Percentiles rank a stretch among this genome's conserved stretches.
phyloP scores from a whole-genome alignment of 495 filamentous ascomycete species.

The Hypoxylon subgilvum region DNA sequence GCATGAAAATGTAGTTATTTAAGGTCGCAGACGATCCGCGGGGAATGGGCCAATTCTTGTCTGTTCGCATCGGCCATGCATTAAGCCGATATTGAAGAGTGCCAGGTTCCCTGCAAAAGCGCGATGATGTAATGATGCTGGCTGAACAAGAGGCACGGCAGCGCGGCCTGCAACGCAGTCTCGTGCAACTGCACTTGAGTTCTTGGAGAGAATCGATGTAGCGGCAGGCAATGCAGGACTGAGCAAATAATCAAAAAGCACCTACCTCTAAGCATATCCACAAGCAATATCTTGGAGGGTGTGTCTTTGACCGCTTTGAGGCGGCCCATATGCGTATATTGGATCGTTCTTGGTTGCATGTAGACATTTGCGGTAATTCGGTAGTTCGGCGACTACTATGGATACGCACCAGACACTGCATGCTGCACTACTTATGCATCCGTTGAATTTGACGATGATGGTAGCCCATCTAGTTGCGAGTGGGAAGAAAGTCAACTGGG shows the following conservation, averaged over 20 bases:
- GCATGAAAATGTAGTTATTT: slow-evolving; percentile 8
- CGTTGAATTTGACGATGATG: slow-evolving; percentile 20
- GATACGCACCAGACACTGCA: slow-evolving; percentile 1
- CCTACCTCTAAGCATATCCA: slow-evolving; percentile 11
- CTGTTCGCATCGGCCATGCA: slow-evolving; percentile 14
- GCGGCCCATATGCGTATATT: slow-evolving; percentile 15
- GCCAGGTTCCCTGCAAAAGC: slow-evolving; percentile 1
- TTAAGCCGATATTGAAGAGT: slow-evolving; percentile 2
- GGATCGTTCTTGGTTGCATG: slow-evolving; percentile 8
- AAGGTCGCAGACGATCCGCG: slow-evolving; percentile 15
- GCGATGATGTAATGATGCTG: slow-evolving; percentile 24
- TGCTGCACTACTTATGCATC: no score
- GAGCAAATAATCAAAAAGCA: slow-evolving; percentile 16
- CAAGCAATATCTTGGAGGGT: slow-evolving; percentile 8
- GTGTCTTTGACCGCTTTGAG: slow-evolving; percentile 27
- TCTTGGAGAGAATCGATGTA: no score
- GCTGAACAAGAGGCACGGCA: slow-evolving; percentile 2
- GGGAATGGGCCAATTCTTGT: slow-evolving; percentile 5
- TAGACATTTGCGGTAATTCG: slow-evolving; percentile 15
- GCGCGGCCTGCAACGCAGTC: no score
- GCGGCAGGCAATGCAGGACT: slow-evolving; percentile 14
- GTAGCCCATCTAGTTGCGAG: slow-evolving; percentile 4
- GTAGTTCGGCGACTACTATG: slow-evolving; percentile 8
- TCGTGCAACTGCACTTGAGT: no score
- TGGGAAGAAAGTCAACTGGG: background rate